Evolutionary conservation across 139 green algal species (phyloP).

Genomic region (Chlamydomonas sp.): DNA sequence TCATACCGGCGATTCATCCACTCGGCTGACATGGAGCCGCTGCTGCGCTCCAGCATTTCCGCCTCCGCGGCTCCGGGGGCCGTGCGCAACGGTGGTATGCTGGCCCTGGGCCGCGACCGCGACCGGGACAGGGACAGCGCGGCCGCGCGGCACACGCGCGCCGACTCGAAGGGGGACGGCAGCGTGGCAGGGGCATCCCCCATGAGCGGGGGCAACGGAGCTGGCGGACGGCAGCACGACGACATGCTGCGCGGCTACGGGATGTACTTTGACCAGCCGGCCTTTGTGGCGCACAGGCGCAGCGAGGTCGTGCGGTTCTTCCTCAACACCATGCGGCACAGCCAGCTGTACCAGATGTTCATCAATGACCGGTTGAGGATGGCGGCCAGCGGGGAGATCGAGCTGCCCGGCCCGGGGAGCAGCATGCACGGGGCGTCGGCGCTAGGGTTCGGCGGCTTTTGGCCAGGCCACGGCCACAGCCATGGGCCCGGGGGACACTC

Average conservation of each 20-base stretch:
- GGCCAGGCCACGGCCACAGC: neutral
- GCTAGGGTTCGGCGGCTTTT: no score
- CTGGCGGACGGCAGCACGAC: slow-evolving; percentile 6
- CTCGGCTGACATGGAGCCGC: slow-evolving; percentile 12
- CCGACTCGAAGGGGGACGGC: no score
- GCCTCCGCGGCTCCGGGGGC: neutral
- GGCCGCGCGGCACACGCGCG: neutral
- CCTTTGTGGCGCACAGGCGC: slow-evolving; percentile 57
- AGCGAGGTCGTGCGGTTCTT: slow-evolving; percentile 63
- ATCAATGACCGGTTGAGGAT: slow-evolving; percentile 72
- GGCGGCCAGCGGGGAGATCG: slow-evolving; percentile 29
- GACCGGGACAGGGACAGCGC: neutral
- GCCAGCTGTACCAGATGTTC: slow-evolving; percentile 85
- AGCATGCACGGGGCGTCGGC: neutral
- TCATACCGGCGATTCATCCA: slow-evolving; percentile 66
- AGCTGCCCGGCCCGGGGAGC: neutral
- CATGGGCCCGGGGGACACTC: no score
- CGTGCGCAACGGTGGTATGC: slow-evolving; percentile 5
- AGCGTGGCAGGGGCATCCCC: no score
- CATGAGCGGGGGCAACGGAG: neutral
- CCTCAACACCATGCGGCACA: slow-evolving; percentile 69
- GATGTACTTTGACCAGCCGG: slow-evolving; percentile 63
- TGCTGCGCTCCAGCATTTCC: neutral
- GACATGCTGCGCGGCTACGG: slow-evolving; percentile 44
- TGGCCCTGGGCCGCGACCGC: neutral